These are phyloP conservation scores for Ophiostoma australiae DNA, from an alignment of 2,329 filamentous ascomycete genomes.

Conservation along the genomic window DNA sequence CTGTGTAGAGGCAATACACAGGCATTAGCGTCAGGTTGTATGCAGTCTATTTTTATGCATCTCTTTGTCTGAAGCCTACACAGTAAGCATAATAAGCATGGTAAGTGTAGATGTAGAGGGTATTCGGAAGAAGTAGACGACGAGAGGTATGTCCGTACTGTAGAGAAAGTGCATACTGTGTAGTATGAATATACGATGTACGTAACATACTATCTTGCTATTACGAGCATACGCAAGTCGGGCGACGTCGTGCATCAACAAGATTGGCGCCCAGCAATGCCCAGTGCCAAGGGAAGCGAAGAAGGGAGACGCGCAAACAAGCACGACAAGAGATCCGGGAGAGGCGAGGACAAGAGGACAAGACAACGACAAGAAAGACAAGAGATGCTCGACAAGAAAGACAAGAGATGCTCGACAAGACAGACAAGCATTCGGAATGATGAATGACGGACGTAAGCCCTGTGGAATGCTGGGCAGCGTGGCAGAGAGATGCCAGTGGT, in stretches of 20 bases:
- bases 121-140: too few relatives aligned
- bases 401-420: background rate
- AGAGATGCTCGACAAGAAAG: background rate
- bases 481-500: background rate
- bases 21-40: background rate
- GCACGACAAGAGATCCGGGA: background rate
- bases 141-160: too few relatives aligned
- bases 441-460: background rate
- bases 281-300: background rate
- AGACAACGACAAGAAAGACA: background rate
- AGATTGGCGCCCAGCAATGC: background rate
- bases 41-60: background rate
- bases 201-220: too few relatives aligned
- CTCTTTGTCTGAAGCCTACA: background rate
- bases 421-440: background rate
- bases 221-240: background rate
- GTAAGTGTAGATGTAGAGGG: background rate
- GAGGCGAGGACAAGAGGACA: background rate
- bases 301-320: background rate
- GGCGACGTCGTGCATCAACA: background rate
- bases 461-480: constrained; percentile 10
- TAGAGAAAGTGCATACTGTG: background rate
- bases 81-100: constrained; percentile 3
- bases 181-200: background rate
- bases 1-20: too few relatives aligned